phyloP scores from a whole-genome alignment of 2,329 filamentous ascomycete genomes.

The Colletotrichum lindemuthianum region DNA sequence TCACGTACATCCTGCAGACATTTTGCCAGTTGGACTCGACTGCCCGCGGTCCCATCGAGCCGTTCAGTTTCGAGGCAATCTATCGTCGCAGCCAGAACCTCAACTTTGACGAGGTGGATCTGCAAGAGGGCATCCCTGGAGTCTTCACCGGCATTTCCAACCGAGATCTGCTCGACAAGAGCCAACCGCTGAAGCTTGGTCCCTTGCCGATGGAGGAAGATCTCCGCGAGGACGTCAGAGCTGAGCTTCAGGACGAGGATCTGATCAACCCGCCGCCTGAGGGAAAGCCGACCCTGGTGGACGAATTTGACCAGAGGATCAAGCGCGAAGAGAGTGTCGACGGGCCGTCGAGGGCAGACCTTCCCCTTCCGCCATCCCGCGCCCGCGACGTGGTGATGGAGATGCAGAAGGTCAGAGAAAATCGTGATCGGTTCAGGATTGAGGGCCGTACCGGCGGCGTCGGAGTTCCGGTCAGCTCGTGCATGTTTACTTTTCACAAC shows the following conservation, averaged over 20 bases:
- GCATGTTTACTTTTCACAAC: slow-evolving; percentile 99
- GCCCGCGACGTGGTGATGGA: slow-evolving; percentile 93
- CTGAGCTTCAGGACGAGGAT: slow-evolving; percentile 88
- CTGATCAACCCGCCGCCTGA: slow-evolving; percentile 75
- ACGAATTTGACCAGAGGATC: slow-evolving; percentile 87
- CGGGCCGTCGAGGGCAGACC: slow-evolving; percentile 78
- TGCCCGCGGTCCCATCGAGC: slow-evolving; percentile 70
- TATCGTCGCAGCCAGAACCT: slow-evolving; percentile 66
- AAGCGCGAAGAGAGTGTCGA: slow-evolving; percentile 93
- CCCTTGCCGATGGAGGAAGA: slow-evolving; percentile 85
- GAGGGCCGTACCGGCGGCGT: slow-evolving; percentile 85
- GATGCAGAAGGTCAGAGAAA: slow-evolving; percentile 92
- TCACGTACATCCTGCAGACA: slow-evolving; percentile 76
- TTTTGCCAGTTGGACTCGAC: slow-evolving; percentile 69
- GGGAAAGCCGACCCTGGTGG: slow-evolving; percentile 79
- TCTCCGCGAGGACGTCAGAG: slow-evolving; percentile 84
- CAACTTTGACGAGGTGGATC: slow-evolving; percentile 71
- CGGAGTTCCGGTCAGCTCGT: slow-evolving; percentile 85
- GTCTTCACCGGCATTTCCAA: slow-evolving; percentile 71
- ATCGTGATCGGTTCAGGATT: slow-evolving; percentile 90
- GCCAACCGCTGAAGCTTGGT: slow-evolving; percentile 76
- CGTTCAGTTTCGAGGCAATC: slow-evolving; percentile 70
- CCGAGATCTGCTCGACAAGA: slow-evolving; percentile 67
- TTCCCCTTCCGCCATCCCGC: slow-evolving; percentile 88
- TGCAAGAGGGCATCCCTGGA: slow-evolving; percentile 72